Evolutionary conservation across 2,329 filamentous ascomycete genomes (phyloP).

Genomic region (Ophioceras dolichostomum): DNA sequence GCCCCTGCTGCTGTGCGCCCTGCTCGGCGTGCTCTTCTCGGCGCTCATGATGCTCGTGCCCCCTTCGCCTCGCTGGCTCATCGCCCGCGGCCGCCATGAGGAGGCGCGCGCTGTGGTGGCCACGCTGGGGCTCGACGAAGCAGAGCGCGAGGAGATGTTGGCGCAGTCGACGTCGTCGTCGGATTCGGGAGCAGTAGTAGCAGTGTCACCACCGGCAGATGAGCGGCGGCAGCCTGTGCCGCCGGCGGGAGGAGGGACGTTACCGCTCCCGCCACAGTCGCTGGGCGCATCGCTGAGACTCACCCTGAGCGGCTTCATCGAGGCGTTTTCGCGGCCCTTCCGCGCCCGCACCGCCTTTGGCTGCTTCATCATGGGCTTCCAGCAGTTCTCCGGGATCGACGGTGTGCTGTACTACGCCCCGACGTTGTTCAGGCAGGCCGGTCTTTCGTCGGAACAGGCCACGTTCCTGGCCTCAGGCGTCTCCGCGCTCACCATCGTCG

Average conservation of each 20-base stretch:
- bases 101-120: slow-evolving; percentile 28
- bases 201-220: too few species aligned
- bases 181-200: background rate
- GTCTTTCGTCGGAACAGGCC: slow-evolving; percentile 36
- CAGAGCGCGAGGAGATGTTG: slow-evolving; percentile 26
- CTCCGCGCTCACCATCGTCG: slow-evolving; percentile 43
- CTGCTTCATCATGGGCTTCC: slow-evolving; percentile 45
- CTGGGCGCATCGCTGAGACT: slow-evolving; percentile 15
- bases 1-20: slow-evolving; percentile 30
- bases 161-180: slow-evolving; percentile 2
- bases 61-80: slow-evolving; percentile 44
- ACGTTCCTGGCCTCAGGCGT: slow-evolving; percentile 47
- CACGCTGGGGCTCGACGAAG: slow-evolving; percentile 29
- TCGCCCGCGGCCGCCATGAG: slow-evolving; percentile 24
- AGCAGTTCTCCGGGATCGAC: slow-evolving; percentile 49
- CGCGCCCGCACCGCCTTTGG: slow-evolving; percentile 35
- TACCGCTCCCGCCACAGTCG: background rate
- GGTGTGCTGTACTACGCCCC: slow-evolving; percentile 51
- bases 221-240: background rate
- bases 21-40: slow-evolving; percentile 18
- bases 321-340: slow-evolving; percentile 22
- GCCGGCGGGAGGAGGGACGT: background rate
- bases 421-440: slow-evolving; percentile 45
- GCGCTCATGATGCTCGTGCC: slow-evolving; percentile 23
- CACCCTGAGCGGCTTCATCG: slow-evolving; percentile 17